phyloP scores from a whole-genome alignment of 768 basidiomycete genomes.

The Lentinula aciculospora region DNA sequence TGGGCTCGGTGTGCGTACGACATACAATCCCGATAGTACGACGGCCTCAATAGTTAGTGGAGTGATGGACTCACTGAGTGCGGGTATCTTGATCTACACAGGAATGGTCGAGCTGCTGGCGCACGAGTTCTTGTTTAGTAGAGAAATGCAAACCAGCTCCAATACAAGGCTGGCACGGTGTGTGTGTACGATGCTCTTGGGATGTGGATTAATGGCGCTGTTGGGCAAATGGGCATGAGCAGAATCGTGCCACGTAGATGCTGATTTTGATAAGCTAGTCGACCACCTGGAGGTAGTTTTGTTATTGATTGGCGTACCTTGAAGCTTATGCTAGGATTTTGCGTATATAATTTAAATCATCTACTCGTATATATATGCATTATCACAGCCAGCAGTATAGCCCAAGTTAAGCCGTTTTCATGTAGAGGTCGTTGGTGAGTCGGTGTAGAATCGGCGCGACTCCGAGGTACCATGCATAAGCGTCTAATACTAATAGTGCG shows the following conservation, averaged over 20 bases:
- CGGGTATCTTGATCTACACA: conserved; percentile 87
- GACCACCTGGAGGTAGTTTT: too few species aligned
- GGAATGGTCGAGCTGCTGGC: conserved; percentile 88
- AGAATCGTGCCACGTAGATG: too few species aligned
- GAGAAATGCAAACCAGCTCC: conserved; percentile 70
- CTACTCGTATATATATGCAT: background rate
- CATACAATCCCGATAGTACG: conserved; percentile 77
- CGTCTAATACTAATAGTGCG: too few species aligned
- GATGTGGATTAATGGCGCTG: conserved; percentile 83
- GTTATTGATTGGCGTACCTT: too few species aligned
- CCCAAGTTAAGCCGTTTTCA: background rate
- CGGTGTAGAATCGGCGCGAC: background rate
- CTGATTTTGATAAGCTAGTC: too few species aligned
- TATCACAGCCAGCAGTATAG: background rate
- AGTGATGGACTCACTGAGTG: conserved; percentile 75
- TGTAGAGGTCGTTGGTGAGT: background rate
- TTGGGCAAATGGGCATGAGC: conserved; percentile 85
- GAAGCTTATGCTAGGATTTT: background rate
- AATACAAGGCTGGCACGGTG: conserved; percentile 63
- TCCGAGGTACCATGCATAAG: too few species aligned
- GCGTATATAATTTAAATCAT: too few species aligned
- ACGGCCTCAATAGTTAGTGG: conserved; percentile 82
- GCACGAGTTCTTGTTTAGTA: conserved; percentile 91
- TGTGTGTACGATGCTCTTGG: conserved; percentile 65
- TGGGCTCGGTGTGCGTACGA: conserved; percentile 67